phyloP scores from a whole-genome alignment of 2,329 filamentous ascomycete genomes.

The Pseudogymnoascus sp. region DNA sequence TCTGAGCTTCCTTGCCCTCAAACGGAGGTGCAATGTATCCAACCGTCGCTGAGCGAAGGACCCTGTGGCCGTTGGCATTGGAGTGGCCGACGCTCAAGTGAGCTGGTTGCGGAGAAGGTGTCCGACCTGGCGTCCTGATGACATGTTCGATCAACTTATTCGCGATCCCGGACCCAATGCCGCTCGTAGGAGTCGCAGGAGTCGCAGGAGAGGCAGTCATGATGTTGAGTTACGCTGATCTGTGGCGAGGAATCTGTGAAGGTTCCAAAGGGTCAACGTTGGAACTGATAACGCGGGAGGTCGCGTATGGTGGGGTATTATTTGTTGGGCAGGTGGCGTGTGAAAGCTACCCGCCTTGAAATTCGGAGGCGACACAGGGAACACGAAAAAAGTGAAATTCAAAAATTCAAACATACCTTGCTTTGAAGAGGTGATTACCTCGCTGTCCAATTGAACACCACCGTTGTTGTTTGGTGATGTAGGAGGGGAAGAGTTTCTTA shows the following conservation, averaged over 20 bases:
- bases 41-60: conserved; percentile 79
- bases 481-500: conserved; percentile 1
- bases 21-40: conserved; percentile 95
- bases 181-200: background rate
- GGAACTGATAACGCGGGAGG: background rate
- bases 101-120: conserved; percentile 77
- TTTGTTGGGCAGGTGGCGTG: background rate
- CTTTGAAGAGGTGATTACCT: conserved; percentile 5
- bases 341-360: background rate
- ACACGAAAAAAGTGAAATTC: background rate
- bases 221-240: background rate
- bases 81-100: conserved; percentile 57
- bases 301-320: background rate
- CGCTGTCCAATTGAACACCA: conserved; percentile 3
- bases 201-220: background rate
- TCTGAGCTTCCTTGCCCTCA: conserved; percentile 84
- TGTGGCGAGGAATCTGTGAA: conserved; percentile 8
- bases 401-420: background rate
- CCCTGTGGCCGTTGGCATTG: conserved; percentile 50
- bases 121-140: conserved; percentile 22
- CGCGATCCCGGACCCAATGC: background rate
- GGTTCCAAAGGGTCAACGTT: conserved; percentile 17
- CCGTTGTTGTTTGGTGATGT: conserved; percentile 4
- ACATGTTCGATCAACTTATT: conserved; percentile 21
- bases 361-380: background rate